Evolutionary conservation across 129 eudicot genomes (phyloP).

Genomic region (Flaveria ramosissima): DNA sequence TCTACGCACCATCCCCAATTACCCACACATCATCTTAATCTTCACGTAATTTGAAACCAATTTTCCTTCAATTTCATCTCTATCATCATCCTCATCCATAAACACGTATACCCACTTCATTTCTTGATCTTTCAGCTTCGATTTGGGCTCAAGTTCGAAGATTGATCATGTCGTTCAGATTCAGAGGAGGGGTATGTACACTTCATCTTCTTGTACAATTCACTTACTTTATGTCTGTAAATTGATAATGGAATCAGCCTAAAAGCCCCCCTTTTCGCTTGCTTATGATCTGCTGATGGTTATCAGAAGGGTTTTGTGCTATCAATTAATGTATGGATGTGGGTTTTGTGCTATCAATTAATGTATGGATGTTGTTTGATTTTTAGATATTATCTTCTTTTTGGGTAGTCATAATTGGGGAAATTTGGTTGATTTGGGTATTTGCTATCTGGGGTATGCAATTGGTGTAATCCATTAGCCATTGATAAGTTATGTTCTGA

Average conservation of each 20-base stretch:
- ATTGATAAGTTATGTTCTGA: too few species aligned
- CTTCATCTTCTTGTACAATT: neutral
- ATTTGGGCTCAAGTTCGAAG: neutral
- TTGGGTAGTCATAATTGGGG: neutral
- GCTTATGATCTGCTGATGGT: too few species aligned
- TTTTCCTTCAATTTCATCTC: neutral
- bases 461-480: too few species aligned
- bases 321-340: neutral
- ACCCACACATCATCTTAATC: slow-evolving; percentile 13
- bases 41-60: slow-evolving; percentile 13
- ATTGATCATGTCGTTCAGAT: slow-evolving; percentile 39
- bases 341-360: neutral
- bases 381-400: neutral
- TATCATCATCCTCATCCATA: slow-evolving; percentile 19
- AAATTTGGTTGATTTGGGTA: neutral
- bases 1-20: slow-evolving; percentile 39
- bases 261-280: too few species aligned
- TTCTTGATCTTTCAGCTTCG: neutral
- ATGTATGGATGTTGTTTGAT: neutral
- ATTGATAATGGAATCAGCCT: too few species aligned
- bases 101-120: slow-evolving; percentile 8
- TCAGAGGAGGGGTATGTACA: slow-evolving; percentile 38
- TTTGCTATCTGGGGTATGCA: neutral
- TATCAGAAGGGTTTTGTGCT: neutral
- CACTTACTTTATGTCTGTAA: too few species aligned